Evolutionary conservation across 768 basidiomycete genomes (phyloP).

Genomic region (Lactifluus piperatus): DNA sequence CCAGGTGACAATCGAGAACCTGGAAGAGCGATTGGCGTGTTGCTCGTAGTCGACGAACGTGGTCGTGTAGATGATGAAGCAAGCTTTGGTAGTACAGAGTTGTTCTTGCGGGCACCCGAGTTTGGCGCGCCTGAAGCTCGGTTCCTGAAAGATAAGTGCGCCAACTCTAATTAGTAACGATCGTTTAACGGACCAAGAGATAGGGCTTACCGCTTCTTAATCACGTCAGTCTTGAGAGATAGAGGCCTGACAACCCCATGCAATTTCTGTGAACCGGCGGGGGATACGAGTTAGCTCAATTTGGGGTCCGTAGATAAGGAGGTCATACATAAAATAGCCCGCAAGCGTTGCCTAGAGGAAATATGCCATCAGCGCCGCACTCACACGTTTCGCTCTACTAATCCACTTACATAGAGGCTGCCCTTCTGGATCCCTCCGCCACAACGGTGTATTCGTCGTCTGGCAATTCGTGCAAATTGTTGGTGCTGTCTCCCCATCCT

Average conservation of each 20-base stretch:
- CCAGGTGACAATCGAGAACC: slow-evolving; percentile 33
- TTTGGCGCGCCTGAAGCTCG: slow-evolving; percentile 71
- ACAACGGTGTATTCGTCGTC: slow-evolving; percentile 90
- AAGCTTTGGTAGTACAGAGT: slow-evolving; percentile 56
- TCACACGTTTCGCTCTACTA: slow-evolving; percentile 12
- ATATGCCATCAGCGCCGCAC: slow-evolving; percentile 15
- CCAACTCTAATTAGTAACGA: slow-evolving; percentile 4
- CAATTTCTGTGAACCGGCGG: slow-evolving; percentile 54
- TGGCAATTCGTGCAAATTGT: slow-evolving; percentile 93
- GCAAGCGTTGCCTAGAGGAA: slow-evolving; percentile 68
- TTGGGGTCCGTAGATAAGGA: slow-evolving; percentile 13
- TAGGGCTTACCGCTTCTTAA: slow-evolving; percentile 76
- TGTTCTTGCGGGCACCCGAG: slow-evolving; percentile 53
- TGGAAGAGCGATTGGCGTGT: slow-evolving; percentile 39
- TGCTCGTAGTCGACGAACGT: slow-evolving; percentile 58
- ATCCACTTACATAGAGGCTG: slow-evolving; percentile 72
- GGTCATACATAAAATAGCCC: slow-evolving; percentile 82
- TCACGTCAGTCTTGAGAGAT: slow-evolving; percentile 93
- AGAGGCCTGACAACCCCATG: slow-evolving; percentile 92
- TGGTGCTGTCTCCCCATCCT: slow-evolving; percentile 61
- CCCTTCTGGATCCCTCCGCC: slow-evolving; percentile 88
- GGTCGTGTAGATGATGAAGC: slow-evolving; percentile 68
- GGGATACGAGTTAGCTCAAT: slow-evolving; percentile 9
- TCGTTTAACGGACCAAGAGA: not conserved
- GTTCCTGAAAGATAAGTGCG: slow-evolving; percentile 41